Base-by-base conservation (phyloP, 768 basidiomycete species). In the Suillus hirtellus region DNA sequence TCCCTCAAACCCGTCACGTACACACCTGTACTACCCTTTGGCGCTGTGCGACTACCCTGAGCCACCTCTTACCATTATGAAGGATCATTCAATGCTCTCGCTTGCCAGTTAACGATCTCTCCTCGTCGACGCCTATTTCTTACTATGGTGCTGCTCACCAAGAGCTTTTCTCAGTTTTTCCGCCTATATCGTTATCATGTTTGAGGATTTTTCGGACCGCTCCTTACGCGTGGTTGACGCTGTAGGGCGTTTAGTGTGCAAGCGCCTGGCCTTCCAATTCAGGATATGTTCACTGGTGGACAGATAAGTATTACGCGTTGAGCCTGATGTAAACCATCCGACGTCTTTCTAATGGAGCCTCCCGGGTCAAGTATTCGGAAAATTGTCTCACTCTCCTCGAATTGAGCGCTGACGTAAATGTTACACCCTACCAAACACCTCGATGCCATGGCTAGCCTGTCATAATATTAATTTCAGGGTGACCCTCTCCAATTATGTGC, bases 101-200 rank as follows among this genome's bases (percentile, higher is more conserved):
- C 70, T 14, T 59, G 66, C 72, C 64, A 69, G 70, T 55, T 54
- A 75, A 75, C 69, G 73, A 73, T 73, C 72, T 75, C 72, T 66
- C 66, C 72, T 75, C 73, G 73, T 75, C 64, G 63, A 75, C 76
- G 76, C 75, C 73, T 64, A 62, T 63, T 63, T 44, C 42, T 34
- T n/a, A 12, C n/a, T 54, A 35, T 1, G 37, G 55, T 56, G 17
- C 10, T 21, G 15, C 15, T 56, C 54, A 38, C 21, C 21, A 38
- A 21, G n/a, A 56, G 37, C 35, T 31, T 31, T 46, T 35, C 3
- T 40, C 37, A 19, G 10, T 38, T 56, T 60, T 46, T 15, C 31
- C 60, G 59, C 54, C 38, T 56, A 9, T 27, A 40, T 10, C 5
- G 31, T 31, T 31, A 31, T 31, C 31, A 31, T 31, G 15, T 38